phyloP scores from a whole-genome alignment of 805 yeast species.

The Nakazawaea ishiwadae region DNA sequence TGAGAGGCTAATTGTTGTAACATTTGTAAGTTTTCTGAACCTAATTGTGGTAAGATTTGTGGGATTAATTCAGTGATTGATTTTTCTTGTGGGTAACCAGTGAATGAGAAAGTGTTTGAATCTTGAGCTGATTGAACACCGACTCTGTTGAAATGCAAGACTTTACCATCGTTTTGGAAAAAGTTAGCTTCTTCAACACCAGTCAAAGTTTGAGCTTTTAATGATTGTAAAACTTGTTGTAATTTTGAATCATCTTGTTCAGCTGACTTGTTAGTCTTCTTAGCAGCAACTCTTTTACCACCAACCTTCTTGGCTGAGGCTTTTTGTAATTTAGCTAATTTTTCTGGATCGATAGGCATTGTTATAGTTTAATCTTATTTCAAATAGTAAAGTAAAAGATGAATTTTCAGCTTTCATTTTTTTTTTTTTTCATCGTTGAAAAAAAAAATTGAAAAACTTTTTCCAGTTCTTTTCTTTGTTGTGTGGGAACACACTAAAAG shows the following conservation, averaged over 20 bases:
- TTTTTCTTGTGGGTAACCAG: constrained; percentile 94
- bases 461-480: too few relatives aligned
- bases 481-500: too few relatives aligned
- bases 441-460: too few relatives aligned
- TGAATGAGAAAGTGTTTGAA: constrained; percentile 89
- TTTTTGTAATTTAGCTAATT: constrained; percentile 88
- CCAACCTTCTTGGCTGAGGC: constrained; percentile 81
- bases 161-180: constrained; percentile 95
- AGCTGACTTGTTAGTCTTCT: constrained; percentile 59
- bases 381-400: neutral
- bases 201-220: constrained; percentile 83
- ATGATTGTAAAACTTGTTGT: constrained; percentile 82
- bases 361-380: constrained; percentile 12
- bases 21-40: constrained; percentile 90
- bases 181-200: constrained; percentile 96
- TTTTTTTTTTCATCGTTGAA: too few relatives aligned
- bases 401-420: too few relatives aligned
- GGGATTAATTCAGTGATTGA: constrained; percentile 89
- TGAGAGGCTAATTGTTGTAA: constrained; percentile 88
- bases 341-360: constrained; percentile 92
- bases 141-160: constrained; percentile 92
- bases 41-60: constrained; percentile 90
- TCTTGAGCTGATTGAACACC: constrained; percentile 92
- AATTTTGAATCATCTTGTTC: constrained; percentile 90
- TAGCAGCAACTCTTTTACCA: constrained; percentile 85